phyloP scores from a whole-genome alignment of 1,139 yeast species.

The Trichomonascaceae sp. region DNA sequence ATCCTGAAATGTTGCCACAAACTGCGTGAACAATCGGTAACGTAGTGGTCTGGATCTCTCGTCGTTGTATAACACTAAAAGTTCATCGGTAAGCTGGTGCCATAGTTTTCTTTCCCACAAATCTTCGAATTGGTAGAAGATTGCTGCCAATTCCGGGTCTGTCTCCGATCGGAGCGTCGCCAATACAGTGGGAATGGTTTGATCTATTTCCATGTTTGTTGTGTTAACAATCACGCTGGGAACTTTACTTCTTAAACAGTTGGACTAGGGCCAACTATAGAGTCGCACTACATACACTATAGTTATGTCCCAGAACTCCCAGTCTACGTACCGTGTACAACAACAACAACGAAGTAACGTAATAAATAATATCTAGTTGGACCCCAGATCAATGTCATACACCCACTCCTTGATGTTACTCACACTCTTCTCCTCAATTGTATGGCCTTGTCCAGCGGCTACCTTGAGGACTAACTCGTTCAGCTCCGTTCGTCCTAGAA shows the following conservation, averaged over 20 bases:
- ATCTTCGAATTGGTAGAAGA: constrained; percentile 71
- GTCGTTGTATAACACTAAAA: constrained; percentile 47
- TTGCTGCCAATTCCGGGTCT: constrained; percentile 50
- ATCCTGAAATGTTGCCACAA: constrained; percentile 51
- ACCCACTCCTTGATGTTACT: constrained; percentile 54
- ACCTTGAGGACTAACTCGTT: constrained; percentile 74
- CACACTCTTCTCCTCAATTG: constrained; percentile 44
- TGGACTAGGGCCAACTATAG: too few relatives aligned
- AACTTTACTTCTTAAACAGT: too few relatives aligned
- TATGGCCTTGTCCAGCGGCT: constrained; percentile 66
- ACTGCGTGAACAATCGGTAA: constrained; percentile 55
- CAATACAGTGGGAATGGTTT: constrained; percentile 43
- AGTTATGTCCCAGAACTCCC: not conserved
- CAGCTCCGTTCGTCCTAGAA: constrained; percentile 82
- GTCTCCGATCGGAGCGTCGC: constrained; percentile 58
- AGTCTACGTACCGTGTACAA: too few relatives aligned
- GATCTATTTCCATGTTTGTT: constrained; percentile 21
- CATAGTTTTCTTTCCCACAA: constrained; percentile 68
- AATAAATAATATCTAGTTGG: constrained; percentile 1
- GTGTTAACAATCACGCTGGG: too few relatives aligned
- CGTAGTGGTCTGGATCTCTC: constrained; percentile 42
- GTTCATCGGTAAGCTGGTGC: constrained; percentile 64
- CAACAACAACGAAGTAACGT: not conserved
- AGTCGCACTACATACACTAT: too few relatives aligned
- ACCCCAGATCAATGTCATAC: constrained; percentile 31